phyloP scores from a whole-genome alignment of 768 basidiomycete species.

The Heimioporus sp. region DNA sequence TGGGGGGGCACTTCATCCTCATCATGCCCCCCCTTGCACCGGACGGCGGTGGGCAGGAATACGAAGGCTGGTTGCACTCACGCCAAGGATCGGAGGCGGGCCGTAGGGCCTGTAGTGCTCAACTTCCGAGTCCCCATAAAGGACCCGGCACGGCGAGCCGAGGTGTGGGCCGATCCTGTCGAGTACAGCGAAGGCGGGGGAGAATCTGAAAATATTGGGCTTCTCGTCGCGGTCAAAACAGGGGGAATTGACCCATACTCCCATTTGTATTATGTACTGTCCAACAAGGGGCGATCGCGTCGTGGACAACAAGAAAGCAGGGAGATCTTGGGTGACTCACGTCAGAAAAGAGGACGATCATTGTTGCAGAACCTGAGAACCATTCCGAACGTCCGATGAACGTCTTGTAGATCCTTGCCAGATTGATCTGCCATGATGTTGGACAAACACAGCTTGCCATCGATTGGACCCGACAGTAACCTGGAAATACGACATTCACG shows the following conservation, averaged over 20 bases:
- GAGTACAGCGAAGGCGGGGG: constrained; percentile 71
- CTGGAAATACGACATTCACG: too few species aligned
- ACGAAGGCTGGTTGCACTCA: constrained; percentile 57
- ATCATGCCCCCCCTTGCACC: constrained; percentile 76
- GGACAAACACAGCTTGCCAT: too few species aligned
- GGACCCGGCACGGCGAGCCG: constrained; percentile 47
- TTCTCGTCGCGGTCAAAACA: constrained; percentile 55
- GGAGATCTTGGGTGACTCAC: too few species aligned
- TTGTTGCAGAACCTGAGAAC: too few species aligned
- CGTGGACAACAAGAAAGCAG: too few species aligned
- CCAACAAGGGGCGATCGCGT: too few species aligned
- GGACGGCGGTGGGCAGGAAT: constrained; percentile 57
- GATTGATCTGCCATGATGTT: too few species aligned
- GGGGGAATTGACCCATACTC: constrained; percentile 33
- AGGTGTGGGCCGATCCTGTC: constrained; percentile 65
- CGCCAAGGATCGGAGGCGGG: constrained; percentile 76
- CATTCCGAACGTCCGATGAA: too few species aligned
- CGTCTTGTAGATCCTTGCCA: too few species aligned
- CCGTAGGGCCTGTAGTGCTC: constrained; percentile 68
- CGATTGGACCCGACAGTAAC: too few species aligned
- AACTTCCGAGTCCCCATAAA: constrained; percentile 62
- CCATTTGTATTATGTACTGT: too few species aligned
- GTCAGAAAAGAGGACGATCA: too few species aligned
- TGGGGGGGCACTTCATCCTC: constrained; percentile 63
- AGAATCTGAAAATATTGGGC: constrained; percentile 46